Base-by-base conservation (phyloP, 805 yeast species). In the Zygoascus biomembranicola region DNA sequence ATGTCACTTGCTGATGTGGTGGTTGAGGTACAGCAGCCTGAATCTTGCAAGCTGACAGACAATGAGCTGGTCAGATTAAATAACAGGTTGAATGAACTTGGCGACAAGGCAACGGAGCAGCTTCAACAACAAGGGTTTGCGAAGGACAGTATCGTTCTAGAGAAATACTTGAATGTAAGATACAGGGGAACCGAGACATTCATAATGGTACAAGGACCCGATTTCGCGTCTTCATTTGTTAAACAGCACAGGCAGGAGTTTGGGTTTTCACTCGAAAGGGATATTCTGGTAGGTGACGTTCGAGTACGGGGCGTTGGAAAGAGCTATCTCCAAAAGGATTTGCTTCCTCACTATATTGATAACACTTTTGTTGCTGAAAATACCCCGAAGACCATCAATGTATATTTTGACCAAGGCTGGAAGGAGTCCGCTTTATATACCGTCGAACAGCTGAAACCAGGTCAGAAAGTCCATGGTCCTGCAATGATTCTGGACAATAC, bases 111-210 rank as follows among this genome's bases (percentile, higher is more conserved):
- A 0, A 59, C 67, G 0, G 59, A 54, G 5, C 70, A 75, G 45
- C 73, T 79, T 41, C 52, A 50, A 1, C 58, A 63, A 0, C 95
- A 89, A 66, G 87, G 87, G 0, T 79, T 82, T 58, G 43, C 35
- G 10, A 14, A 26, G 47, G 66, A 69, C 3, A 69, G 74, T 23
- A 75, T 87, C 23, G 65, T 62, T 26, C 73, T 76, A 52, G 95
- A 89, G 62, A 77, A 78, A 45, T 87, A 77, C 60, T 70, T 90
- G 57, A 90, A 90, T 64, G 71, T 90, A 75, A 77, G 95, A 63
- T 90, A 87, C 64, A 80, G 80, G 57, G 97, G 97, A 8, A 85
- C 96, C n/a, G 97, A 90, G 63, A 85, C 96, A 2, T 83, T 85
- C 43, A 70, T 90, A 57, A 85, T 90, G 86, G 80, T 86, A n/a